Percentiles rank a stretch among this genome's conserved stretches.
Conservation (phyloP, 2,329 filamentous ascomycete genomes). For the Colletotrichum sp. region DNA sequence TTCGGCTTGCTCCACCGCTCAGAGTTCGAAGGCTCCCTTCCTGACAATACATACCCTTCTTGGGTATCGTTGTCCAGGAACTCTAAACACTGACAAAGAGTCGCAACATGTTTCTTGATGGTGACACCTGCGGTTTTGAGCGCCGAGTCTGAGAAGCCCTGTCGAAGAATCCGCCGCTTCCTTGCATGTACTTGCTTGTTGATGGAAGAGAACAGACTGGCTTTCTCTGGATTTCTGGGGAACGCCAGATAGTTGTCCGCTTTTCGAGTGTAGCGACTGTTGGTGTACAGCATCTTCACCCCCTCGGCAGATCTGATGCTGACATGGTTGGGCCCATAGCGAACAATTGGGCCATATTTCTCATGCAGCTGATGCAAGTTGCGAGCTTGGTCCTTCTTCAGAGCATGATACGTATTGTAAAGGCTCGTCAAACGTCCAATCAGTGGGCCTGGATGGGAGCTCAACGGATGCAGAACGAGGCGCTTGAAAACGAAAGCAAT, state of each 20-base stretch:
- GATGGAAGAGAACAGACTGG: not conserved
- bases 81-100: conserved; percentile 3
- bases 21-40: not conserved
- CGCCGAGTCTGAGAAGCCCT: conserved; percentile 4
- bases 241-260: conserved; percentile 1
- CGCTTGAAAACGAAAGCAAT: not conserved
- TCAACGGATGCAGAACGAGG: not conserved
- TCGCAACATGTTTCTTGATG: not conserved
- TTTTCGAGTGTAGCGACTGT: not conserved
- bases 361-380: not conserved
- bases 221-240: not conserved
- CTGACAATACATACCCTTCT: not conserved
- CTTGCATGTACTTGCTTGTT: conserved; percentile 5
- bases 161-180: not conserved
- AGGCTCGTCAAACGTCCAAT: not conserved
- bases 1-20: not conserved
- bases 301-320: not conserved
- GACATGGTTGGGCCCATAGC: conserved; percentile 8
- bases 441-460: not conserved
- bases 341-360: not conserved
- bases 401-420: conserved; percentile 5
- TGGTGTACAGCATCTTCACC: not conserved
- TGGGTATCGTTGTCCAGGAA: not conserved
- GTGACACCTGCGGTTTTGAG: not conserved
- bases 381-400: conserved; percentile 3